Evolutionary conservation across 306 rosid species (phyloP).

Genomic region (Gleditsia sinensis): DNA sequence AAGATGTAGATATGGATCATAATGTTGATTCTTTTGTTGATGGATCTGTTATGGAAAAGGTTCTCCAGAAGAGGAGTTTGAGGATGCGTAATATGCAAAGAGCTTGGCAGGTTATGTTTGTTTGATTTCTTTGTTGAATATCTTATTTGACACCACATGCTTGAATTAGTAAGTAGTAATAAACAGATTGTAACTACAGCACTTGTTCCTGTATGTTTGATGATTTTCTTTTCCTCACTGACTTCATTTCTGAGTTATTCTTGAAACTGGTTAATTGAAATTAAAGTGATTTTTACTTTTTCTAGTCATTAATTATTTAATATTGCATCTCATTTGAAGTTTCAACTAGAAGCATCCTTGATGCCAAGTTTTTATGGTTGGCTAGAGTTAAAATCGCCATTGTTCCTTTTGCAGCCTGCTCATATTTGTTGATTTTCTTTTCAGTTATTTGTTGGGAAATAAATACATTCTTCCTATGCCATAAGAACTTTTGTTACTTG

Average conservation of each 20-base stretch:
- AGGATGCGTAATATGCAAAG: slow-evolving; percentile 95
- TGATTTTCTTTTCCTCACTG: slow-evolving; percentile 12
- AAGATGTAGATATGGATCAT: slow-evolving; percentile 51
- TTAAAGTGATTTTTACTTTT: neutral
- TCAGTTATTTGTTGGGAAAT: slow-evolving; percentile 9
- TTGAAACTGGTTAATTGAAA: neutral
- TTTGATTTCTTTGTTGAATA: slow-evolving; percentile 24
- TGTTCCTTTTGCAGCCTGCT: neutral
- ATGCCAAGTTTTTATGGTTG: slow-evolving; percentile 13
- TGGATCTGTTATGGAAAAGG: slow-evolving; percentile 95
- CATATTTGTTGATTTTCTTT: neutral
- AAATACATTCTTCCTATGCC: neutral
- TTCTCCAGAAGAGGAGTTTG: slow-evolving; percentile 87
- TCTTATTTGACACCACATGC: slow-evolving; percentile 4
- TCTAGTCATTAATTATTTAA: neutral
- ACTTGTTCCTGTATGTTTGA: neutral
- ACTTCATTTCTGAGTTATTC: slow-evolving; percentile 15
- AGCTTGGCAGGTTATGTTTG: slow-evolving; percentile 76
- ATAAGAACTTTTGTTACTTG: slow-evolving; percentile 1
- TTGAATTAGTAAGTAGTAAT: slow-evolving; percentile 19
- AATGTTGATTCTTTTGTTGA: slow-evolving; percentile 67
- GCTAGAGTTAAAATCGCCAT: neutral
- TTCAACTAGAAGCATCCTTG: neutral
- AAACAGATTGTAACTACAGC: slow-evolving; percentile 16
- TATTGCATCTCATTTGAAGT: neutral